Percentiles rank a stretch among this genome's conserved stretches.
phyloP scores from a whole-genome alignment of 495 filamentous ascomycete species.

The Neurospora sp. region DNA sequence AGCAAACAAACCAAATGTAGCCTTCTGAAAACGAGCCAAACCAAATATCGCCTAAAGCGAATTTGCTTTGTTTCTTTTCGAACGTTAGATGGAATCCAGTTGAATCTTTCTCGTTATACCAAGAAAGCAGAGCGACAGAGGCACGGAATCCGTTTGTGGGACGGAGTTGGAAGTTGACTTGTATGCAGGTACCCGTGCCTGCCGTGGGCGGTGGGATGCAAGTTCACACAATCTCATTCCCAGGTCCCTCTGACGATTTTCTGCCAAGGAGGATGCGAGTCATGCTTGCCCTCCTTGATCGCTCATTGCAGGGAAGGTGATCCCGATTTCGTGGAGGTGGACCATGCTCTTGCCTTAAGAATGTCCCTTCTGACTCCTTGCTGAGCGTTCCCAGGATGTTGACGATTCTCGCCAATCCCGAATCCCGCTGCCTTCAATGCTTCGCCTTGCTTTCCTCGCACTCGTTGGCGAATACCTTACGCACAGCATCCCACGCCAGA shows the following conservation, averaged over 20 bases:
- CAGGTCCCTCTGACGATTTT: background rate
- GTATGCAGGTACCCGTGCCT: background rate
- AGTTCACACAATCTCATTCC: background rate
- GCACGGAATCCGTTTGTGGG: background rate
- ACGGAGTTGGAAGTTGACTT: background rate
- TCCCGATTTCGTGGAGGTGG: too few species aligned
- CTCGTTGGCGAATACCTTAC: background rate
- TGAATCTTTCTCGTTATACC: background rate
- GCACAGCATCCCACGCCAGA: background rate
- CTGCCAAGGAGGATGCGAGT: background rate
- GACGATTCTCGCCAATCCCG: background rate
- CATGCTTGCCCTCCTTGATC: background rate
- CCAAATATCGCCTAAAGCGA: accelerated
- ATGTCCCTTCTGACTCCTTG: background rate
- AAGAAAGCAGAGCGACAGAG: background rate
- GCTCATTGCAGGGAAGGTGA: background rate
- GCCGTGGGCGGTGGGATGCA: background rate
- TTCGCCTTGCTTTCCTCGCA: background rate
- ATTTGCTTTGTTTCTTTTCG: background rate
- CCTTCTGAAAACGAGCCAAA: background rate
- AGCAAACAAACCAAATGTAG: too few species aligned
- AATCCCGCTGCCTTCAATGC: background rate
- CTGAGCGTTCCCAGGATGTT: background rate
- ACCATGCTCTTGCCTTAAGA: background rate
- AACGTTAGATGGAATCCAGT: background rate